Evolutionary conservation across 768 basidiomycete genomes (phyloP), one percentile per base, ranked within the genome.

Genomic region (Tephrocybe sp.): DNA sequence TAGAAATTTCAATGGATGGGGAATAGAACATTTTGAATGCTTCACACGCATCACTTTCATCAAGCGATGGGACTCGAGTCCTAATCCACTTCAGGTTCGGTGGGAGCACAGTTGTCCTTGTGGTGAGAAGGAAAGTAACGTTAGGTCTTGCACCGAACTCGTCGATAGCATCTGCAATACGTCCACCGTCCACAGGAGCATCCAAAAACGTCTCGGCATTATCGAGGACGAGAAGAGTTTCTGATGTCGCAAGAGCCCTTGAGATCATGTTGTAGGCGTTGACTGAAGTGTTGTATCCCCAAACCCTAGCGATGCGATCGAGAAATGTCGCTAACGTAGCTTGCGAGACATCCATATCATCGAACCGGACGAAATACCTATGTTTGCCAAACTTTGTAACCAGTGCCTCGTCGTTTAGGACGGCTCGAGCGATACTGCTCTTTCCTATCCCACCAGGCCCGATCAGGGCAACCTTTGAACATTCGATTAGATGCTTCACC

Each of bases 111-210:
- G 40, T 19, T 12, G 39, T 46, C n/a, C 48, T 22, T 0, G 39
- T 53, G 5, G 55, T 56, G 12, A 52, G n/a, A 43, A 56, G 38
- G 4, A 56, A 39, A 5, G 47, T n/a, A 14, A 56, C 55, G 26
- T 49, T 49, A 2, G 40, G 16, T 5, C 45, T 36, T 1, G 48
- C 48, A 17, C 51, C 49, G 19, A 57, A 50, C 0, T 47, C 52
- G 36, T 53, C 49, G n/a, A 57, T 53, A 9, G 43, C 23, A 1
- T 38, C 45, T 12, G 51, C 48, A 14, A 57, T 57, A 1, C 34
- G 42, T 30, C 48, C 52, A 7, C 48, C 39, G 49, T 57, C 55
- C 5, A 17, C 9, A 7, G 39, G 45, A 22, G 43, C 48, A 43
- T 43, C 42, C 30, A 20, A 14, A 22, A 43, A 43, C 12, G 16